Conservation (phyloP, 1,139 yeast genomes). For the Debaryomycetaceae sp. region DNA sequence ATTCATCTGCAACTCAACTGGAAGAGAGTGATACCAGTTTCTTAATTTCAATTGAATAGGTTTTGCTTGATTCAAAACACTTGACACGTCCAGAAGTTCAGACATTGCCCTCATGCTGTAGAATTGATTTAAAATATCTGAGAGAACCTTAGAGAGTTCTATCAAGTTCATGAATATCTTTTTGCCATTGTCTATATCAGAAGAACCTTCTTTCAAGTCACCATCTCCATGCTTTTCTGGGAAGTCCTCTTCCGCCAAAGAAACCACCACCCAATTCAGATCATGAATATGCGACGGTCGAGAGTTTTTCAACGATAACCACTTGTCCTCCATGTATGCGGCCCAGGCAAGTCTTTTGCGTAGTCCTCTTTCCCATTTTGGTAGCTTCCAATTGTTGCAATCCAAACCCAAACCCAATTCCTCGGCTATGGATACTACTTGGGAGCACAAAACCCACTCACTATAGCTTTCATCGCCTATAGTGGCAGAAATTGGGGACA, state of each 20-base stretch:
- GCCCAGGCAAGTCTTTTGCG: slow-evolving; percentile 91
- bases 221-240: slow-evolving; percentile 65
- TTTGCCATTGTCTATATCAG: slow-evolving; percentile 72
- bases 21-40: slow-evolving; percentile 82
- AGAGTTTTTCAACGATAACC: slow-evolving; percentile 76
- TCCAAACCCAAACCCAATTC: slow-evolving; percentile 83
- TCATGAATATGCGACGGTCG: slow-evolving; percentile 75
- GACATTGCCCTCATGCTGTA: slow-evolving; percentile 67
- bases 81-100: slow-evolving; percentile 54
- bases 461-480: slow-evolving; percentile 49
- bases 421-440: slow-evolving; percentile 80
- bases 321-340: slow-evolving; percentile 82
- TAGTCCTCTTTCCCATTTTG: slow-evolving; percentile 88
- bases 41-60: slow-evolving; percentile 78
- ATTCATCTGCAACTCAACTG: slow-evolving; percentile 64
- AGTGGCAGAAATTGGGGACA: slow-evolving; percentile 6
- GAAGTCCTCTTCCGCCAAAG: slow-evolving; percentile 67
- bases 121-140: slow-evolving; percentile 67
- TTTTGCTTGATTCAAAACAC: slow-evolving; percentile 71
- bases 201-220: slow-evolving; percentile 54
- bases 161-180: slow-evolving; percentile 67
- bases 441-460: slow-evolving; percentile 85
- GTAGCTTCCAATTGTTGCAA: slow-evolving; percentile 83
- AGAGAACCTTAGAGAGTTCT: slow-evolving; percentile 62
- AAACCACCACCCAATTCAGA: slow-evolving; percentile 65